Evolutionary conservation across 2,329 filamentous ascomycete species (phyloP).

Genomic region (Clonostachys sp.): DNA sequence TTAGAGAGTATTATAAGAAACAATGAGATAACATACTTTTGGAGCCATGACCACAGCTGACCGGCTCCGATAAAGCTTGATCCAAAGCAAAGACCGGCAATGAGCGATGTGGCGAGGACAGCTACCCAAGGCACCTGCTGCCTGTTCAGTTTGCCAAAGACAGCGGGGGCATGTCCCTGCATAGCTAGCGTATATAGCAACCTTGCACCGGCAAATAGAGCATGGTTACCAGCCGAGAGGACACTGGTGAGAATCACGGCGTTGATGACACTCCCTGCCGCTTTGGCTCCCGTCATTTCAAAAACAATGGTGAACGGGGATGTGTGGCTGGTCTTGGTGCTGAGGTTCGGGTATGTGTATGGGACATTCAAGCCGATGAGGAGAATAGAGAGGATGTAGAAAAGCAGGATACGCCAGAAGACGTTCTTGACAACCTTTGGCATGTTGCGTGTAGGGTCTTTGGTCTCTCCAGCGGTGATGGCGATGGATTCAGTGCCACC

Average conservation of each 20-base stretch:
- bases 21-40: too few species aligned
- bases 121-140: too few species aligned
- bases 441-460: slow-evolving; percentile 54
- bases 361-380: slow-evolving; percentile 18
- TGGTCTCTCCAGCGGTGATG: slow-evolving; percentile 63
- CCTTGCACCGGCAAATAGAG: too few species aligned
- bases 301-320: slow-evolving; percentile 54
- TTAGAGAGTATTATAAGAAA: too few species aligned
- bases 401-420: slow-evolving; percentile 57
- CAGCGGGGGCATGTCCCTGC: too few species aligned
- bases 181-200: too few species aligned
- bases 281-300: slow-evolving; percentile 45
- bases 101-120: too few species aligned
- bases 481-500: slow-evolving; percentile 59
- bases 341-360: slow-evolving; percentile 1
- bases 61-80: too few species aligned
- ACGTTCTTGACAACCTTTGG: slow-evolving; percentile 62
- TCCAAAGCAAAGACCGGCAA: too few species aligned
- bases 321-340: slow-evolving; percentile 13
- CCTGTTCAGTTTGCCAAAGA: too few species aligned
- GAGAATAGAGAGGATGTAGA: slow-evolving; percentile 43
- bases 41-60: too few species aligned
- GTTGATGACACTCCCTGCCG: slow-evolving; percentile 51
- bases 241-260: slow-evolving; percentile 20
- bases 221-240: too few species aligned